Conservation (phyloP, 1,139 yeast species). For the Pichia sp. region DNA sequence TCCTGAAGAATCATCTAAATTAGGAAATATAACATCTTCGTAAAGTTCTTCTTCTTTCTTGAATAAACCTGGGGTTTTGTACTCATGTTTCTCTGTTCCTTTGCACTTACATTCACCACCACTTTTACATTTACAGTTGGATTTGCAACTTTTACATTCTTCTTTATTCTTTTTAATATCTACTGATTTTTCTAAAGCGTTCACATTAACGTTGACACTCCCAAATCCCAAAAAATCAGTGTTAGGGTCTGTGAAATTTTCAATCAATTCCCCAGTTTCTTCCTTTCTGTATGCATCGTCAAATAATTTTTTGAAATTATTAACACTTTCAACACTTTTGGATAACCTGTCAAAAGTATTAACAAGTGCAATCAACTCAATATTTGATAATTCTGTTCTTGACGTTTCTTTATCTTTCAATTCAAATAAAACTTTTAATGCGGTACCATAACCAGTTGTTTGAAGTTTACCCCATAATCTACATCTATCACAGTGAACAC, state of each 20-base stretch:
- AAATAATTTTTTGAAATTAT: slow-evolving; percentile 59
- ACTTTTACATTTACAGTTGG: background rate
- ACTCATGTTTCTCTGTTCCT: background rate
- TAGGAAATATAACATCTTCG: slow-evolving; percentile 23
- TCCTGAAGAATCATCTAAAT: slow-evolving; percentile 1
- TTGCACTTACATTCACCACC: background rate
- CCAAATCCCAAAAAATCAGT: background rate
- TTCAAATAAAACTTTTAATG: slow-evolving; percentile 83
- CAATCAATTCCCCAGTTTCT: slow-evolving; percentile 18
- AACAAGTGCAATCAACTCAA: slow-evolving; percentile 82
- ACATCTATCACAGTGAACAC: slow-evolving; percentile 97
- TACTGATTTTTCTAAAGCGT: background rate
- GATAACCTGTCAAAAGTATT: slow-evolving; percentile 91
- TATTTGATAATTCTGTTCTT: slow-evolving; percentile 56
- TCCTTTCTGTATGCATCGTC: slow-evolving; percentile 26
- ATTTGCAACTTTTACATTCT: background rate
- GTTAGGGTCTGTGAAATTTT: background rate
- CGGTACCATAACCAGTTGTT: slow-evolving; percentile 96
- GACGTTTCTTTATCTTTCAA: slow-evolving; percentile 41
- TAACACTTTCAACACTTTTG: slow-evolving; percentile 71
- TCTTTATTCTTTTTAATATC: background rate
- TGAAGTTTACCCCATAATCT: slow-evolving; percentile 97
- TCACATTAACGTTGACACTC: background rate
- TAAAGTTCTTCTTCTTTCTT: slow-evolving; percentile 8
- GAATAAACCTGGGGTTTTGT: slow-evolving; percentile 14